phyloP scores from a whole-genome alignment of 768 basidiomycete species.

The Hericium erinaceus region DNA sequence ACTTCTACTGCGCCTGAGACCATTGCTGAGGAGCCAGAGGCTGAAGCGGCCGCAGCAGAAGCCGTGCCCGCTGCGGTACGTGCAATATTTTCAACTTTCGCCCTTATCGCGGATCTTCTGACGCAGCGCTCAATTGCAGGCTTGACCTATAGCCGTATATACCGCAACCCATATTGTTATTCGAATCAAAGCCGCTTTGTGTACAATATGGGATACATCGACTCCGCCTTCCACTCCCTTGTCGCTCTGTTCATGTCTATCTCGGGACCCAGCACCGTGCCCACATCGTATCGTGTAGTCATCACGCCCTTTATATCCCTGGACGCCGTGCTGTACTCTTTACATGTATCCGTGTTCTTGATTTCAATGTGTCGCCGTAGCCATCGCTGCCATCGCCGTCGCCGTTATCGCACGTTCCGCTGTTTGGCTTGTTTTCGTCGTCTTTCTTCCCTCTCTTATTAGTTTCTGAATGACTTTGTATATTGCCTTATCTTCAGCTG shows the following conservation, averaged over 20 bases:
- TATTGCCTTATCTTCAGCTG: too few relatives aligned
- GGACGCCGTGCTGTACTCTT: neutral
- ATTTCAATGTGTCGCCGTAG: neutral
- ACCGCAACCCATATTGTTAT: neutral
- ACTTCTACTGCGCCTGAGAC: constrained; percentile 4
- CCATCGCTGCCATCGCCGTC: neutral
- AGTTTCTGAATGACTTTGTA: too few relatives aligned
- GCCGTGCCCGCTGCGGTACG: neutral
- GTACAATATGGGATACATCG: neutral
- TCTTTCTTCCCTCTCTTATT: neutral
- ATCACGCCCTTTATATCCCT: neutral
- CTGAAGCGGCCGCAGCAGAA: constrained; percentile 7
- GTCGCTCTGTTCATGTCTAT: too few relatives aligned
- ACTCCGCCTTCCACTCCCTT: neutral
- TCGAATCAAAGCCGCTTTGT: neutral
- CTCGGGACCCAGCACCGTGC: neutral
- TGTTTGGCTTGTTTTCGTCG: neutral
- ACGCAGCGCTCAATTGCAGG: neutral
- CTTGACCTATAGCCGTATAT: neutral
- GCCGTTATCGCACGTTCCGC: neutral
- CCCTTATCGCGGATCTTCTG: neutral
- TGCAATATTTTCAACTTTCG: too few relatives aligned
- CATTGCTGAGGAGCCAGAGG: constrained; percentile 14
- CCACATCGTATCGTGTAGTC: neutral
- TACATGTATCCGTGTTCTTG: neutral